Percentiles rank a stretch among this genome's conserved stretches.
Conservation (phyloP, 768 basidiomycete species). For the Xerocomellus intermedius region DNA sequence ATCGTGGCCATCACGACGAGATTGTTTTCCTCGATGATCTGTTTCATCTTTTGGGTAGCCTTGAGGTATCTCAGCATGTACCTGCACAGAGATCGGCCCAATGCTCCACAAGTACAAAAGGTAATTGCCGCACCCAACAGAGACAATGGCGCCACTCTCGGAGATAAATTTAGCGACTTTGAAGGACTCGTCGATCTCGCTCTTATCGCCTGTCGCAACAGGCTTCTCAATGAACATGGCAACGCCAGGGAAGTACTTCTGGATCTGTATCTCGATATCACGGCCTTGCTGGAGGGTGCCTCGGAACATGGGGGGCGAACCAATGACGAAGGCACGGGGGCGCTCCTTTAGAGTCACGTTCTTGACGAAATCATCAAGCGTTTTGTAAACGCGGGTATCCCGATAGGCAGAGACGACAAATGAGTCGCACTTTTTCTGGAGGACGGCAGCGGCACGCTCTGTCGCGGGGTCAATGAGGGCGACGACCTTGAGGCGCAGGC, state of each 20-base stretch:
- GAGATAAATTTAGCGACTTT: conserved; percentile 69
- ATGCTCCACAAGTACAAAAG: neutral
- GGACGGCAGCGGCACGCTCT: conserved; percentile 74
- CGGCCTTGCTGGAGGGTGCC: conserved; percentile 72
- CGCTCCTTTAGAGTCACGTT: conserved; percentile 60
- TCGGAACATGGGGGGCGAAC: conserved; percentile 92
- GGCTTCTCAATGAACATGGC: conserved; percentile 95
- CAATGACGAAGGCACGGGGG: conserved; percentile 84
- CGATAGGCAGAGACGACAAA: conserved; percentile 94
- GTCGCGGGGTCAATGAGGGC: conserved; percentile 90
- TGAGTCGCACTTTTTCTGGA: conserved; percentile 88
- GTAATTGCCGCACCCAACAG: conserved; percentile 66
- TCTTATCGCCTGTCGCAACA: conserved; percentile 73
- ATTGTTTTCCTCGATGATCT: conserved; percentile 91
- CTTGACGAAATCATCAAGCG: conserved; percentile 81
- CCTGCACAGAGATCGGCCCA: conserved; percentile 35
- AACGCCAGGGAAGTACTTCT: conserved; percentile 84
- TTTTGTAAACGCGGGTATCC: conserved; percentile 80
- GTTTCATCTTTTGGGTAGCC: conserved; percentile 95
- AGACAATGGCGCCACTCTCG: conserved; percentile 74
- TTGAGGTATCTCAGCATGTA: conserved; percentile 94
- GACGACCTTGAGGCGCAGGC: conserved; percentile 91
- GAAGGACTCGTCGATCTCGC: conserved; percentile 67
- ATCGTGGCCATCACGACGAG: conserved; percentile 95
- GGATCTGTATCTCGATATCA: conserved; percentile 84